Conservation (phyloP, 108 stramenopile species). For the Fragilaria radians region DNA sequence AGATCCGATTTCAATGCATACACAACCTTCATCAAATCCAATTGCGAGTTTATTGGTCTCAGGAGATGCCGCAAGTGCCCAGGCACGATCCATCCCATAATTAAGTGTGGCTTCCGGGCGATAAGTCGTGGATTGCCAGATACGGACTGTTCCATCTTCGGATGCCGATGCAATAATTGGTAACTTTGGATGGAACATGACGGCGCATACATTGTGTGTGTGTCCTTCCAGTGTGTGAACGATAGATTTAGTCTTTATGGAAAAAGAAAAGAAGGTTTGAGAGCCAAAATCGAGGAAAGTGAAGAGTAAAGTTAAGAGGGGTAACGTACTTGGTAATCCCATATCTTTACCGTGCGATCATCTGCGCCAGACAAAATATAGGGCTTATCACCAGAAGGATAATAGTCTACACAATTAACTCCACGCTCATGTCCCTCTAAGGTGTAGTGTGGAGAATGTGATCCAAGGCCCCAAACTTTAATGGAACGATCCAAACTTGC, state of each 20-base stretch:
- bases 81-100: constrained; percentile 98
- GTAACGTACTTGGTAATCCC: constrained; percentile 80
- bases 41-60: constrained; percentile 96
- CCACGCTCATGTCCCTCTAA: constrained; percentile 98
- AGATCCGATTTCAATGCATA: constrained; percentile 95
- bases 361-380: constrained; percentile 98
- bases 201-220: constrained; percentile 94
- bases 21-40: constrained; percentile 98
- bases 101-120: constrained; percentile 97
- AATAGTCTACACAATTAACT: constrained; percentile 98
- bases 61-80: constrained; percentile 91
- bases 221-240: constrained; percentile 98
- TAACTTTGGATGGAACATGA: constrained; percentile 97
- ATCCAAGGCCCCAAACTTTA: constrained; percentile 96
- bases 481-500: constrained; percentile 95
- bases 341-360: constrained; percentile 97
- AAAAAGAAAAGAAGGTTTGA: constrained; percentile 5
- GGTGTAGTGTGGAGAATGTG: constrained; percentile 90
- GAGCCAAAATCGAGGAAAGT: neutral
- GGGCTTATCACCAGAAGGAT: constrained; percentile 98
- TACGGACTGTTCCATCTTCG: constrained; percentile 97
- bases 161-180: constrained; percentile 95
- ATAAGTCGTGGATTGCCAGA: constrained; percentile 98
- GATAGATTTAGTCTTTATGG: constrained; percentile 70
- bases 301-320: neutral